These are phyloP conservation scores for Thelephora ganbajun DNA, from an alignment of 768 basidiomycete species.

Conservation along the genomic window DNA sequence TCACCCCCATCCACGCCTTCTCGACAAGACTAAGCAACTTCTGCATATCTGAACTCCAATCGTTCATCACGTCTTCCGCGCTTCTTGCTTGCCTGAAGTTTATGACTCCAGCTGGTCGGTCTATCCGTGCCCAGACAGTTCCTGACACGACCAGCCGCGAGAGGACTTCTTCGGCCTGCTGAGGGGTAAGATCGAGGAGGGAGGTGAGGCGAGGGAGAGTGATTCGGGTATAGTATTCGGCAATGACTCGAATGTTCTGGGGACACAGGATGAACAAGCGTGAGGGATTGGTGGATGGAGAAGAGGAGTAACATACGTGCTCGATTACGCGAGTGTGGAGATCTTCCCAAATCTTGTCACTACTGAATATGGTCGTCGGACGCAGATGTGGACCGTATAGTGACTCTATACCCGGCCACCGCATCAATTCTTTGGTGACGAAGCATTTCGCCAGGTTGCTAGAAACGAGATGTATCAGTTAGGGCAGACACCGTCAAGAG, in stretches of 20 bases:
- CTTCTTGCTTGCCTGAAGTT: conserved; percentile 73
- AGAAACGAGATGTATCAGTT: conserved; percentile 9
- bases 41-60: conserved; percentile 95
- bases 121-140: conserved; percentile 87
- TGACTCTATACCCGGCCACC: conserved; percentile 88
- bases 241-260: conserved; percentile 91
- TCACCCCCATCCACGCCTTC: conserved; percentile 98
- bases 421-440: conserved; percentile 83
- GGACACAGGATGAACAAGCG: neutral
- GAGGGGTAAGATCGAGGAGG: conserved; percentile 71
- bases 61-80: conserved; percentile 91
- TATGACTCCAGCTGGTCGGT: conserved; percentile 82
- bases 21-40: conserved; percentile 84
- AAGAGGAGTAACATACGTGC: conserved; percentile 48
- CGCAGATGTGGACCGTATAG: conserved; percentile 79
- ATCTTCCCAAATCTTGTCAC: conserved; percentile 82
- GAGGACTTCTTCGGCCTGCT: conserved; percentile 80
- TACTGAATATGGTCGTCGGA: conserved; percentile 67
- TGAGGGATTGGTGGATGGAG: neutral
- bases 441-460: conserved; percentile 94
- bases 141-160: conserved; percentile 84
- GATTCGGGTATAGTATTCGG: conserved; percentile 91
- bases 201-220: conserved; percentile 69
- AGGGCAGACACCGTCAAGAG: neutral
- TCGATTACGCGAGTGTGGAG: conserved; percentile 93